phyloP scores from a whole-genome alignment of 208 protist genomes.

The Crithidia brevicula region DNA sequence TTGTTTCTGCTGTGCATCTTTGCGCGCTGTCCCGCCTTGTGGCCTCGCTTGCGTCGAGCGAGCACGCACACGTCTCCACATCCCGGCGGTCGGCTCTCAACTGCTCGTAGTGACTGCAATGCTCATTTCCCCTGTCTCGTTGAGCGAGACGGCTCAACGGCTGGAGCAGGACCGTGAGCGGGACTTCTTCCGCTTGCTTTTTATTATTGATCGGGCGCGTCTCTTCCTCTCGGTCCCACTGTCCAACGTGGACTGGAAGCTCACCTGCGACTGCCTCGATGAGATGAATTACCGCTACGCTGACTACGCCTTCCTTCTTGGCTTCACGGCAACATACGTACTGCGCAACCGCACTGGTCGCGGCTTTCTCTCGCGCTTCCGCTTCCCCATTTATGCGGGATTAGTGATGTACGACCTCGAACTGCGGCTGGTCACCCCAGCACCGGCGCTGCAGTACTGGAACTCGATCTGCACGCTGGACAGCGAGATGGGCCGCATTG shows the following conservation, averaged over 20 bases:
- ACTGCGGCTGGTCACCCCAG: conserved; percentile 51
- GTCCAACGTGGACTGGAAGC: conserved; percentile 59
- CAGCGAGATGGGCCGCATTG: conserved; percentile 57
- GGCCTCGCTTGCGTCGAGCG: too few species aligned
- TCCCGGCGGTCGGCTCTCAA: too few species aligned
- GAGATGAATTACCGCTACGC: conserved; percentile 82
- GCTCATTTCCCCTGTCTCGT: conserved; percentile 32
- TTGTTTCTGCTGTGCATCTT: too few species aligned
- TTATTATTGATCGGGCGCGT: conserved; percentile 31
- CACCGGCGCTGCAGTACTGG: conserved; percentile 73
- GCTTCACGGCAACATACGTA: conserved; percentile 47
- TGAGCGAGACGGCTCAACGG: conserved; percentile 42
- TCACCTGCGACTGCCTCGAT: conserved; percentile 79
- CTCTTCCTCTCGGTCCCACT: conserved; percentile 27
- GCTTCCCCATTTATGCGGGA: conserved; percentile 63
- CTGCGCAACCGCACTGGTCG: conserved; percentile 39
- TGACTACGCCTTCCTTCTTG: conserved; percentile 70
- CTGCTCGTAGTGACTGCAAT: conserved; percentile 27
- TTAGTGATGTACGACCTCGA: conserved; percentile 75
- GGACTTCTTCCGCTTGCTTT: conserved; percentile 71
- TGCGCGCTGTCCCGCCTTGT: too few species aligned
- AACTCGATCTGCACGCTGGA: conserved; percentile 70
- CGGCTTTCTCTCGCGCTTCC: conserved; percentile 45
- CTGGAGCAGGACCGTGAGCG: conserved; percentile 52
- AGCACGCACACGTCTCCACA: too few species aligned